phyloP scores from a whole-genome alignment of 148 eudicot species.

The Linanthus parryae region DNA sequence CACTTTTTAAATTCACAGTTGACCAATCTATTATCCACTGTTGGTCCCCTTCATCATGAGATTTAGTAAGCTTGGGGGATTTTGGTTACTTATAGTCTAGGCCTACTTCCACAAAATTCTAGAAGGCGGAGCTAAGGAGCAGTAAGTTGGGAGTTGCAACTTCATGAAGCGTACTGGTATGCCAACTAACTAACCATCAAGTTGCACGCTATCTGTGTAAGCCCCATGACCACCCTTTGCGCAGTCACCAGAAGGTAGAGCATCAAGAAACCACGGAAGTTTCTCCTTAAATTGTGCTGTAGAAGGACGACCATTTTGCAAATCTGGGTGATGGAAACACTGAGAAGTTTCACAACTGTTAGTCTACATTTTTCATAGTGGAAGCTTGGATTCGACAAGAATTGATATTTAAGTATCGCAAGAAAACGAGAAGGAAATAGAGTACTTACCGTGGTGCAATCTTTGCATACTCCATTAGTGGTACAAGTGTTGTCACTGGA shows the following conservation, averaged over 20 bases:
- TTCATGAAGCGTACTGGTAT: too few species aligned
- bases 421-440: conserved; percentile 3
- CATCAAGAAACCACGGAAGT: conserved; percentile 94
- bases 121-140: too few species aligned
- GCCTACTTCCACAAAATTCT: too few species aligned
- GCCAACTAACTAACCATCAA: conserved; percentile 40
- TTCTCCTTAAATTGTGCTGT: conserved; percentile 80
- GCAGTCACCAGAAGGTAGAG: conserved; percentile 90
- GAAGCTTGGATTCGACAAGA: not conserved
- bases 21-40: too few species aligned
- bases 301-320: conserved; percentile 75
- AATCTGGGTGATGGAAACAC: conserved; percentile 91
- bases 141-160: too few species aligned
- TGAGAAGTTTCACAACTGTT: conserved; percentile 31
- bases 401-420: not conserved
- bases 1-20: too few species aligned
- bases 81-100: too few species aligned
- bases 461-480: conserved; percentile 61
- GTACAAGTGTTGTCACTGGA: conserved; percentile 57
- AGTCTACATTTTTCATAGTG: conserved; percentile 2
- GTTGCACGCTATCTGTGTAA: conserved; percentile 74
- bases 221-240: conserved; percentile 99
- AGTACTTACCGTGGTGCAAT: conserved; percentile 87
- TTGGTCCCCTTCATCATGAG: too few species aligned
- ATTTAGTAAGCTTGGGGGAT: too few species aligned